These are phyloP conservation scores for Lecanosticta acicola DNA, from an alignment of 2,329 filamentous ascomycete species.

Conservation along the genomic window DNA sequence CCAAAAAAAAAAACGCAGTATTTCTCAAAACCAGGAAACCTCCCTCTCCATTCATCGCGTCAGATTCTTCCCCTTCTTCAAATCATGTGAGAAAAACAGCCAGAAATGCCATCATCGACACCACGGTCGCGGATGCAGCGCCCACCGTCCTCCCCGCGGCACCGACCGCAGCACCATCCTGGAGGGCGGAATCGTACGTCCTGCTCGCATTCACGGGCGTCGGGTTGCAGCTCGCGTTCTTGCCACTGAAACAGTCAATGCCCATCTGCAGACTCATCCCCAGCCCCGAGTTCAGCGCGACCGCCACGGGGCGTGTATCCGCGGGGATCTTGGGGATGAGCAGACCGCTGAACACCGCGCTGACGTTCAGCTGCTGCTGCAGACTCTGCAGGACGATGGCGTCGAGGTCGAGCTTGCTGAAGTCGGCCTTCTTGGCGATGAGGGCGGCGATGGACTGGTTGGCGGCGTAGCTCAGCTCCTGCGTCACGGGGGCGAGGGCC, in stretches of 20 bases:
- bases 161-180: not conserved
- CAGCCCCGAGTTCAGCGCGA: constrained; percentile 2
- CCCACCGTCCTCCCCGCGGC: not conserved
- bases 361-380: not conserved
- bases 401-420: not conserved
- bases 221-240: constrained; percentile 6
- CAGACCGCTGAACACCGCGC: not conserved
- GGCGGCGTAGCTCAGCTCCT: constrained; percentile 6
- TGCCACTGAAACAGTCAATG: constrained; percentile 6
- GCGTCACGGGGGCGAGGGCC: constrained; percentile 2
- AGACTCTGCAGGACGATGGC: constrained; percentile 1
- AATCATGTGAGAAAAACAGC: too few relatives aligned
- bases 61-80: too few relatives aligned
- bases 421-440: constrained; percentile 7
- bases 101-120: not conserved
- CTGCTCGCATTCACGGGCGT: not conserved
- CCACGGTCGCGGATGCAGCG: not conserved
- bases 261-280: constrained; percentile 2
- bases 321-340: not conserved
- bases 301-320: not conserved
- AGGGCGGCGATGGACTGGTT: constrained; percentile 9
- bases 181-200: not conserved
- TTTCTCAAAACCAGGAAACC: too few relatives aligned
- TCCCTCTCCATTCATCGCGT: too few relatives aligned
- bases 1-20: too few relatives aligned